Evolutionary conservation across 2,329 filamentous ascomycete genomes (phyloP).

Genomic region (Fusarium pilosicola): DNA sequence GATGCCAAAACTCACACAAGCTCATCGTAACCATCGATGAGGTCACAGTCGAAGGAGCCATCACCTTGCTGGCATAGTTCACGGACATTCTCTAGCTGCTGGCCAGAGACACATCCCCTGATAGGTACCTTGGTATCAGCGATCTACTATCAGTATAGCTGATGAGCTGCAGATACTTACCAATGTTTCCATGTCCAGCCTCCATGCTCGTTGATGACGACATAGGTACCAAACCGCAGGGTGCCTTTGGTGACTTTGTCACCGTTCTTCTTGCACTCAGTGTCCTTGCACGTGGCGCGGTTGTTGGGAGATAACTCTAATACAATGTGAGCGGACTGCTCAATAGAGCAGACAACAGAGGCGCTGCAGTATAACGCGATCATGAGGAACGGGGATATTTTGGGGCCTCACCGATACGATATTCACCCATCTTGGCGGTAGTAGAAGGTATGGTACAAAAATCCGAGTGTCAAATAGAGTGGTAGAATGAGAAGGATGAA

Average conservation of each 20-base stretch:
- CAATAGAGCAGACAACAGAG: neutral
- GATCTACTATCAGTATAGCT: neutral
- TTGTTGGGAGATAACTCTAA: constrained; percentile 77
- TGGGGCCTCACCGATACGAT: constrained; percentile 57
- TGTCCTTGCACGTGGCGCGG: constrained; percentile 79
- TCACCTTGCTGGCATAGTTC: constrained; percentile 60
- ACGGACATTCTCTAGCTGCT: constrained; percentile 73
- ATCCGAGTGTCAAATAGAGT: constrained; percentile 17
- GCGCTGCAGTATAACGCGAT: neutral
- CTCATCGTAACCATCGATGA: constrained; percentile 85
- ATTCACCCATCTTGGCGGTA: constrained; percentile 54
- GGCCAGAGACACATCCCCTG: constrained; percentile 90
- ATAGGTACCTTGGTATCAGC: neutral
- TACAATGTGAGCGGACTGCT: constrained; percentile 19
- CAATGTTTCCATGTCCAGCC: constrained; percentile 87
- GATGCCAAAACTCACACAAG: constrained; percentile 58
- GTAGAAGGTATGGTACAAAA: neutral
- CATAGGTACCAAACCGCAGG: constrained; percentile 79
- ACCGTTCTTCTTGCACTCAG: constrained; percentile 74
- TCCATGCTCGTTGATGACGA: constrained; percentile 69
- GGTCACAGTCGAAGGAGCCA: constrained; percentile 67
- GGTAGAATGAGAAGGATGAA: constrained; percentile 8
- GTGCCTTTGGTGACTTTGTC: constrained; percentile 83
- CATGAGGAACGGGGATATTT: neutral
- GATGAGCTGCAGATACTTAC: constrained; percentile 59